Evolutionary conservation across 1,284 basidiomycete genomes (phyloP).

Genomic region (Rhodotorula sp.): DNA sequence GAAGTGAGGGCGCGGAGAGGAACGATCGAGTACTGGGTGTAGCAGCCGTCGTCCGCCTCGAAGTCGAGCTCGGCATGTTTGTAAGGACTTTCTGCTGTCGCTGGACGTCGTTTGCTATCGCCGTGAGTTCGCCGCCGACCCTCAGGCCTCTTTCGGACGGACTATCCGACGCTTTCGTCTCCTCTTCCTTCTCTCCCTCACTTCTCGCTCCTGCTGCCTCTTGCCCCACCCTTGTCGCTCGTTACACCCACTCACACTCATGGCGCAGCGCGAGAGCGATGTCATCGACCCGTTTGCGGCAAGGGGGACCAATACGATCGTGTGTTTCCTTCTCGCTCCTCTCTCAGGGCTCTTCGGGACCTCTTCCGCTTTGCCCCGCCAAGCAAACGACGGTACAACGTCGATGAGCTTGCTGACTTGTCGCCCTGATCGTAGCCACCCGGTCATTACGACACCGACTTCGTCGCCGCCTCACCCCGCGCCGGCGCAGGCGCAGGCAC

Average conservation of each 20-base stretch:
- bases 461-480: not conserved
- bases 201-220: not conserved
- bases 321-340: not conserved
- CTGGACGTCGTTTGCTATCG: not conserved
- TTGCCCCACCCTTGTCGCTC: slow-evolving; percentile 5
- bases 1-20: not conserved
- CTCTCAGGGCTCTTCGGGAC: not conserved
- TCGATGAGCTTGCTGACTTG: too few species aligned
- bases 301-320: slow-evolving; percentile 8
- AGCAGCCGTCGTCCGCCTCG: not conserved
- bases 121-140: slow-evolving; percentile 48
- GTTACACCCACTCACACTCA: not conserved
- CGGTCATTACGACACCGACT: slow-evolving; percentile 10
- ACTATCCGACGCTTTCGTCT: too few species aligned
- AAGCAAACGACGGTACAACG: too few species aligned
- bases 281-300: slow-evolving; percentile 15
- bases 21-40: not conserved
- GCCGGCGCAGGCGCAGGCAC: not conserved
- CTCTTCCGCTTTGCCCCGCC: not conserved
- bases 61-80: not conserved
- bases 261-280: not conserved
- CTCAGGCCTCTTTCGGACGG: slow-evolving; percentile 65
- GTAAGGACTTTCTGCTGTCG: not conserved
- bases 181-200: not conserved
- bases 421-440: not conserved